Percentiles rank a stretch among this genome's conserved stretches.
Conservation (phyloP, 2,329 filamentous ascomycete genomes). For the Arthroderma sp. region DNA sequence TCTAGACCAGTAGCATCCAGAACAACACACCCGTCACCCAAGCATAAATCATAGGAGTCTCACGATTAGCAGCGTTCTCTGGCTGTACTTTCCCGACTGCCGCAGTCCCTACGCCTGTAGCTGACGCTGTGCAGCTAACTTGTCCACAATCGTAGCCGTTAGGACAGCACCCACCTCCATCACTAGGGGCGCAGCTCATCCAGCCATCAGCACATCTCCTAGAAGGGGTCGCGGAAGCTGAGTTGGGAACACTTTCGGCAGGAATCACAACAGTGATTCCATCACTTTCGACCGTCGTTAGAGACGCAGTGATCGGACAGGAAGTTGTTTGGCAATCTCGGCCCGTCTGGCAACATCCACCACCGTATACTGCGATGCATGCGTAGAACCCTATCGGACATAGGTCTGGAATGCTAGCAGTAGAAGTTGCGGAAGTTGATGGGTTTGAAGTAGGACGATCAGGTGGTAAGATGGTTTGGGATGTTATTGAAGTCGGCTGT, state of each 20-base stretch:
- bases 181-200: slow-evolving; percentile 56
- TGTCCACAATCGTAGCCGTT: slow-evolving; percentile 61
- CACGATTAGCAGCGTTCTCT: slow-evolving; percentile 10
- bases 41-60: not conserved
- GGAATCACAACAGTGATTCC: slow-evolving; percentile 61
- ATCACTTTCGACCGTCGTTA: slow-evolving; percentile 52
- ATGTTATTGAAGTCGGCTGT: slow-evolving; percentile 24
- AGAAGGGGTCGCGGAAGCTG: slow-evolving; percentile 22
- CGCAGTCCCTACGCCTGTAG: slow-evolving; percentile 41
- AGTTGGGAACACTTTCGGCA: slow-evolving; percentile 34
- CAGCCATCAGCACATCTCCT: slow-evolving; percentile 63
- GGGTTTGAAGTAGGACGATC: slow-evolving; percentile 21
- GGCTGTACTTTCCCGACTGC: slow-evolving; percentile 35
- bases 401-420: slow-evolving; percentile 27
- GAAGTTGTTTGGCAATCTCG: slow-evolving; percentile 71
- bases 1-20: not conserved
- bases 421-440: slow-evolving; percentile 22
- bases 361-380: slow-evolving; percentile 66
- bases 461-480: slow-evolving; percentile 22
- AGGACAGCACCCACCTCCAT: slow-evolving; percentile 73
- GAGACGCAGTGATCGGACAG: slow-evolving; percentile 50
- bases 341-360: slow-evolving; percentile 80
- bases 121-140: slow-evolving; percentile 54
- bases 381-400: slow-evolving; percentile 90
- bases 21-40: not conserved